Evolutionary conservation across 352 stramenopile species (phyloP).

Genomic region (Saprolegnia diclina): DNA sequence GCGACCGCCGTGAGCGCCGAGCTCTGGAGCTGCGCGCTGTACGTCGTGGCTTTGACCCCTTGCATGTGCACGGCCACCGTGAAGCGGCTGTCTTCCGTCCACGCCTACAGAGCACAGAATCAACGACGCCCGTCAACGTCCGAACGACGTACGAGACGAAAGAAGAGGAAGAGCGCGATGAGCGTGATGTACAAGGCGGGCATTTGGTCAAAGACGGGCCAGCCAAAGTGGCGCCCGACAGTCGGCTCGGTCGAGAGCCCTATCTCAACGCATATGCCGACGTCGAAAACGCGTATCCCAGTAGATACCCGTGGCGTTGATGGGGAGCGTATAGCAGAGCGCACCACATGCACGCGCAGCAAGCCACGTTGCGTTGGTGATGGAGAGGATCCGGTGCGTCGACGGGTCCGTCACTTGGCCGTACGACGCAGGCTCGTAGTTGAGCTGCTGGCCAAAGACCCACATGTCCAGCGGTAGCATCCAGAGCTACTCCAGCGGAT

Average conservation of each 20-base stretch:
- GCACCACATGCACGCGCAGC: neutral
- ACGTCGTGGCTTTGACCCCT: slow-evolving; percentile 15
- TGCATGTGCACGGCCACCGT: slow-evolving; percentile 24
- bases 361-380: slow-evolving; percentile 10
- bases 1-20: slow-evolving; percentile 3
- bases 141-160: slow-evolving; percentile 8
- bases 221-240: slow-evolving; percentile 17
- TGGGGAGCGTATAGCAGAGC: neutral
- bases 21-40: slow-evolving; percentile 7
- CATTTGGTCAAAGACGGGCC: slow-evolving; percentile 21
- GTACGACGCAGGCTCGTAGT: slow-evolving; percentile 1
- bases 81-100: slow-evolving; percentile 19
- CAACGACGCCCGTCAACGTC: neutral
- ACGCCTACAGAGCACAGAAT: neutral
- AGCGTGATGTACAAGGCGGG: slow-evolving; percentile 16
- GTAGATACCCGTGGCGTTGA: neutral
- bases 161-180: slow-evolving; percentile 17
- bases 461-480: slow-evolving; percentile 25
- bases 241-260: neutral
- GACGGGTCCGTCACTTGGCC: neutral
- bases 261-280: neutral
- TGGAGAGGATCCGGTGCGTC: slow-evolving; percentile 17
- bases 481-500: neutral
- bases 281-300: neutral
- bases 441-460: slow-evolving; percentile 14